These are phyloP conservation scores for Geotrichum bryndzae DNA, from an alignment of 1,139 yeast species.

Conservation along the genomic window DNA sequence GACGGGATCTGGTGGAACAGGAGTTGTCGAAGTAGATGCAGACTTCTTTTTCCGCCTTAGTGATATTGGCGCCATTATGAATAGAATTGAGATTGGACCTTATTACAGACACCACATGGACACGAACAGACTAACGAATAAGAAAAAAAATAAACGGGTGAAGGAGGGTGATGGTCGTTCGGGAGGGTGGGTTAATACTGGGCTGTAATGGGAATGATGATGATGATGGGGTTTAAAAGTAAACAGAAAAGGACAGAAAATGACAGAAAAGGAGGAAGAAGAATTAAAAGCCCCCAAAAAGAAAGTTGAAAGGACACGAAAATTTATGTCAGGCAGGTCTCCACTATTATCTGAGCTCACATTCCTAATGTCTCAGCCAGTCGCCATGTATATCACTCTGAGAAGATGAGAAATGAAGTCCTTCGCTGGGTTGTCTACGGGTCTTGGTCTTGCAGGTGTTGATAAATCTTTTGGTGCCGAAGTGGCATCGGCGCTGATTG, in stretches of 20 bases:
- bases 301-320: neutral
- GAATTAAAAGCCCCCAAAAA: neutral
- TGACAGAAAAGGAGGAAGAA: neutral
- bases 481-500: no score
- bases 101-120: neutral
- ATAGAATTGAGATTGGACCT: no score
- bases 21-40: neutral
- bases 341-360: neutral
- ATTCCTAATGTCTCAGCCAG: neutral
- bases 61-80: conserved; percentile 4
- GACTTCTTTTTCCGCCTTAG: conserved; percentile 4
- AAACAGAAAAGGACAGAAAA: neutral
- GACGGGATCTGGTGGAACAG: neutral
- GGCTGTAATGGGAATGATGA: neutral
- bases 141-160: neutral
- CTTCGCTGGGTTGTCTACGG: no score
- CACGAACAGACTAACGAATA: neutral
- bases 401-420: no score
- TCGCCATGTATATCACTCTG: no score
- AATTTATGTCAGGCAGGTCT: no score
- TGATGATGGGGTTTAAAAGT: neutral
- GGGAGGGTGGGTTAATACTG: neutral
- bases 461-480: no score
- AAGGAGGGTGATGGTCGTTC: neutral
- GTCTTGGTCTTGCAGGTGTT: no score